phyloP scores from a whole-genome alignment of 495 filamentous ascomycete species.

The Penicillium egyptiacum region DNA sequence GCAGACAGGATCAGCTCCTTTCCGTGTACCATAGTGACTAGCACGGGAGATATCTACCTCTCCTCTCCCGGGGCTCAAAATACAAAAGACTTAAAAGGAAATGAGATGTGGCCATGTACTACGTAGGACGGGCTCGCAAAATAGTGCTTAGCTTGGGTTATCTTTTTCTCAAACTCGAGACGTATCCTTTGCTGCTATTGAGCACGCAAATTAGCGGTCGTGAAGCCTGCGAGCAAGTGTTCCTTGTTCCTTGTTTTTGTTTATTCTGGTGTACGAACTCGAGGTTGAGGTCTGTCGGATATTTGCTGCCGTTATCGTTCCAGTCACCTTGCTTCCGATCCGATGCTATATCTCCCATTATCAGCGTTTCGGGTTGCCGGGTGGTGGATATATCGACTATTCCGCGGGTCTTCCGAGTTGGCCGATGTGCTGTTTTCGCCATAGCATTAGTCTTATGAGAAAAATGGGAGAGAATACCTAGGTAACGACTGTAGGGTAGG shows the following conservation, averaged over 20 bases:
- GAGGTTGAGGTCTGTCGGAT: not conserved
- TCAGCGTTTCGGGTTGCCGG: not conserved
- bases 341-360: not conserved
- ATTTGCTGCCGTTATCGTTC: not conserved
- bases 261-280: not conserved
- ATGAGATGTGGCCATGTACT: not conserved
- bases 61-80: constrained; percentile 15
- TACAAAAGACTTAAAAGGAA: constrained; percentile 13
- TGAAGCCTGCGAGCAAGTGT: not conserved
- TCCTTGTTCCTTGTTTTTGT: not conserved
- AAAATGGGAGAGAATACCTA: not conserved
- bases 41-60: constrained; percentile 13
- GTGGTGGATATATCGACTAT: not conserved
- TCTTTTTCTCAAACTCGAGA: not conserved
- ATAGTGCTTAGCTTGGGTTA: not conserved
- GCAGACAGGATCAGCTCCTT: constrained; percentile 17
- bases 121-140: not conserved
- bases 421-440: not conserved
- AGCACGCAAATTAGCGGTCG: not conserved
- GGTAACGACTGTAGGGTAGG: not conserved
- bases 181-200: not conserved
- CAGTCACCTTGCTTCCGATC: no score
- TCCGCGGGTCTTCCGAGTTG: not conserved
- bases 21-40: constrained; percentile 33
- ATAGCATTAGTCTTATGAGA: not conserved